phyloP scores from a whole-genome alignment of 2,329 filamentous ascomycete genomes.

The Aspergillus sp. region DNA sequence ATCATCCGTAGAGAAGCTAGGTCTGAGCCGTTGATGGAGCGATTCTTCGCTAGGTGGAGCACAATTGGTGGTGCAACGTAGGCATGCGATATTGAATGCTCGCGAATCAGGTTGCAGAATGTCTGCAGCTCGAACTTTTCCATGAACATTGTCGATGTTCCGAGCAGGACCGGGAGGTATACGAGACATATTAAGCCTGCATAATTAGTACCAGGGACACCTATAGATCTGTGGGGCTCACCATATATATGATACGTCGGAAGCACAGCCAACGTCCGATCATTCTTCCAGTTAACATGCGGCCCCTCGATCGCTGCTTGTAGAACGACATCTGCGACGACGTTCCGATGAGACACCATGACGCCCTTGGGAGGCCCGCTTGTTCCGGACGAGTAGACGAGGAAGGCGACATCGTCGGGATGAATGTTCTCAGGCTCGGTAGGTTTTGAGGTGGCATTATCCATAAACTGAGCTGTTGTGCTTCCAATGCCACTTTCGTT shows the following conservation, averaged over 20 bases:
- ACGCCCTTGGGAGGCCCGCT: conserved; percentile 30
- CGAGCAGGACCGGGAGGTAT: conserved; percentile 16
- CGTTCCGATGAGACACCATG: conserved; percentile 19
- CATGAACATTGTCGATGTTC: conserved; percentile 15
- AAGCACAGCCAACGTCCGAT: conserved; percentile 14
- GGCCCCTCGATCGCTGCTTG: conserved; percentile 3
- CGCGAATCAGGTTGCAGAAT: conserved; percentile 10
- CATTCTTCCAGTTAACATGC: conserved; percentile 12
- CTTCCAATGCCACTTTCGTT: no score
- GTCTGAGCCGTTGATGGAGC: conserved; percentile 9
- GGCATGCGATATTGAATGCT: conserved; percentile 13
- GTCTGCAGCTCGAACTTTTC: conserved; percentile 15
- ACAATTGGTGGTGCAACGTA: conserved; percentile 22
- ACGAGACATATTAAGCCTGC: conserved; percentile 19
- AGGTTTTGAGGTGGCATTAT: neutral
- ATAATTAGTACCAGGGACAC: neutral
- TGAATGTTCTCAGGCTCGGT: neutral
- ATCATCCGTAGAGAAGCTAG: conserved; percentile 20
- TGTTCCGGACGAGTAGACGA: conserved; percentile 34
- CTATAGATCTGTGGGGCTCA: neutral
- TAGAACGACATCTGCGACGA: conserved; percentile 17
- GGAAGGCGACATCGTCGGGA: conserved; percentile 19
- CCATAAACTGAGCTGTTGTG: neutral
- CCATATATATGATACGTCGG: conserved; percentile 25
- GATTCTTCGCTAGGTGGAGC: conserved; percentile 18